Conservation (phyloP, 2,329 filamentous ascomycete species). For the Hymenoscyphus salicellus region DNA sequence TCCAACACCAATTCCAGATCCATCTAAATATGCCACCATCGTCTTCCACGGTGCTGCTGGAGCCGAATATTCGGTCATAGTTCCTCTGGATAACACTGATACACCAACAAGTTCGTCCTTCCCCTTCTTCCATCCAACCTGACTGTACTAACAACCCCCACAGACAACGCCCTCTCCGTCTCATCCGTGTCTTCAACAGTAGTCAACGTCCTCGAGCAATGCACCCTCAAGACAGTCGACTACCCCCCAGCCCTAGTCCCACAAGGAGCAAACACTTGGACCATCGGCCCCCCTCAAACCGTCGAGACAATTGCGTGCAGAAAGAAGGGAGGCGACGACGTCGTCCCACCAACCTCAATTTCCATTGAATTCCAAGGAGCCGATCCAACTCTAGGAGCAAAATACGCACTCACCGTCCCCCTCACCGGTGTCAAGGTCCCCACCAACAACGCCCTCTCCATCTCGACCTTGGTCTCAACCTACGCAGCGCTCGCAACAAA, state of each 20-base stretch:
- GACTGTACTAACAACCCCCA: constrained; percentile 4
- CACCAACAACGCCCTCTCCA: constrained; percentile 30
- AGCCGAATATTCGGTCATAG: constrained; percentile 23
- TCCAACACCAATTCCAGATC: constrained; percentile 9
- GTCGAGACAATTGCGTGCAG: constrained; percentile 26
- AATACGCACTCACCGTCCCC: constrained; percentile 26
- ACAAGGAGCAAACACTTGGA: constrained; percentile 25
- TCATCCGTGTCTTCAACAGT: constrained; percentile 22
- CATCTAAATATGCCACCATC: constrained; percentile 3
- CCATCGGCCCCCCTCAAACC: constrained; percentile 30
- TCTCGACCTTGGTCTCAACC: constrained; percentile 26
- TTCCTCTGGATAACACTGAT: constrained; percentile 24
- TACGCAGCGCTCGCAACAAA: constrained; percentile 19
- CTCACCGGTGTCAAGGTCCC: constrained; percentile 23
- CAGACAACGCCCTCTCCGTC: constrained; percentile 30
- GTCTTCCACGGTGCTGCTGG: constrained; percentile 30
- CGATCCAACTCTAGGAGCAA: constrained; percentile 23
- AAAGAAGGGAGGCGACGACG: background rate
- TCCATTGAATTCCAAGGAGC: constrained; percentile 30
- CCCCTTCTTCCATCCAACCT: background rate
- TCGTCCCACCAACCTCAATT: constrained; percentile 11
- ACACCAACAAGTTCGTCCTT: constrained; percentile 18
- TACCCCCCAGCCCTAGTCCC: constrained; percentile 26
- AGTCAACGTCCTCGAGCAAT: constrained; percentile 22
- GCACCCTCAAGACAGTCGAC: constrained; percentile 28